A percentile compares a stretch with the other conserved stretches of the same genome.
phyloP scores from a whole-genome alignment of 177 flowering plant genomes.

The Vitis hybrid region DNA sequence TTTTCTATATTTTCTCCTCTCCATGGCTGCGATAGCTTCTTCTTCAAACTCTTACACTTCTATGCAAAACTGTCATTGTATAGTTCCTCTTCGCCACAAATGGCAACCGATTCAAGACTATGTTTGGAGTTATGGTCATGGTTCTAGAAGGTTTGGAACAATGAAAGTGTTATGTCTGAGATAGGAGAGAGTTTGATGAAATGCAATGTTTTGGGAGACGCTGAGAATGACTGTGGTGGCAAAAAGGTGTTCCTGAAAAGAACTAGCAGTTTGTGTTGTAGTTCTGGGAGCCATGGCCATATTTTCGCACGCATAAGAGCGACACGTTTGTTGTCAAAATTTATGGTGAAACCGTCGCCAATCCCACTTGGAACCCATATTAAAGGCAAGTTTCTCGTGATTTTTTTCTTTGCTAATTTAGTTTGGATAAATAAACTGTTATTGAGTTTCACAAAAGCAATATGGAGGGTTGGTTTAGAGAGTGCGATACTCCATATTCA shows the following conservation, averaged over 20 bases:
- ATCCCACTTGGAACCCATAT: constrained; percentile 57
- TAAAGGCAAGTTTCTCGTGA: constrained; percentile 45
- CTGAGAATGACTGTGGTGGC: constrained; percentile 1
- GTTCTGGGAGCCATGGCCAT: constrained; percentile 89
- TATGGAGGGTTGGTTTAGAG: no score
- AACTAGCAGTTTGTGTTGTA: constrained; percentile 66
- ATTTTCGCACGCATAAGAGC: constrained; percentile 72
- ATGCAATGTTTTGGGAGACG: constrained; percentile 15
- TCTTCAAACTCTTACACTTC: no score
- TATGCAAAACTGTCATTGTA: neutral
- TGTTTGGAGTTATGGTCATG: no score
- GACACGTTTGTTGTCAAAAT: constrained; percentile 78
- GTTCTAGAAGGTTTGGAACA: no score
- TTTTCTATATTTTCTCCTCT: no score
- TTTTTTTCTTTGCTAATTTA: constrained; percentile 4
- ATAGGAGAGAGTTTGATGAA: neutral
- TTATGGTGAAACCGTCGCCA: constrained; percentile 66
- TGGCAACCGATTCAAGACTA: no score
- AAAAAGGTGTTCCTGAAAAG: constrained; percentile 19
- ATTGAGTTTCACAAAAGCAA: no score
- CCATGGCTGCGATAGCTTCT: no score
- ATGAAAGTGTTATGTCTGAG: neutral
- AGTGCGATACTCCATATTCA: no score
- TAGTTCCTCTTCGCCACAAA: no score
- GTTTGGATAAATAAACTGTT: neutral